phyloP scores from a whole-genome alignment of 192 early-diverging fungal species.

The Linnemannia zychae region DNA sequence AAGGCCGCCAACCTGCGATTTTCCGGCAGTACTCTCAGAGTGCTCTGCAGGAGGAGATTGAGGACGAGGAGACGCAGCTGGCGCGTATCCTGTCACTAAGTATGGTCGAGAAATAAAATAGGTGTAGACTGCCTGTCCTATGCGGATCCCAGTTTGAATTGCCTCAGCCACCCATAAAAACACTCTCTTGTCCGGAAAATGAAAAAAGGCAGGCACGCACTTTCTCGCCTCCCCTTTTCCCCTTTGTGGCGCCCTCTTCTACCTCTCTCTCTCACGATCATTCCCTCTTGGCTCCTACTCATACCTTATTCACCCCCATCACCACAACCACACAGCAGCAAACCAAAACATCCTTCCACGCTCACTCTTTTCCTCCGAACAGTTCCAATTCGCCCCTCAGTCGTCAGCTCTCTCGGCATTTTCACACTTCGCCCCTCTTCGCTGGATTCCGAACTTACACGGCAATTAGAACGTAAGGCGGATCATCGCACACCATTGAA shows the following conservation, averaged over 20 bases:
- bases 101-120: slow-evolving; percentile 46
- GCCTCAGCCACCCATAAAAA: neutral
- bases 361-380: neutral
- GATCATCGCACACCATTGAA: neutral
- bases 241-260: neutral
- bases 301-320: neutral
- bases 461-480: neutral
- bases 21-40: slow-evolving; percentile 30
- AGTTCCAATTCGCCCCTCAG: neutral
- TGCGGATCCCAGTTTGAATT: neutral
- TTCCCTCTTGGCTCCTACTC: neutral
- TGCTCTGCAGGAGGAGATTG: slow-evolving; percentile 33
- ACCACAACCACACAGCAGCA: neutral
- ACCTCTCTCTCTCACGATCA: slow-evolving; percentile 11
- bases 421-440: neutral
- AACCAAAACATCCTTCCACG: neutral
- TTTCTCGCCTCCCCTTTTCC: neutral
- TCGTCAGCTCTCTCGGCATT: neutral
- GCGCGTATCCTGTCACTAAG: slow-evolving; percentile 49
- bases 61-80: slow-evolving; percentile 48
- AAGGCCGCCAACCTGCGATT: slow-evolving; percentile 10
- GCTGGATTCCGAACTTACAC: neutral
- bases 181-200: neutral
- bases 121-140: neutral
- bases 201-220: neutral